Base-by-base conservation (phyloP, 148 eudicot genomes). In the Chenopodium suecicum region DNA sequence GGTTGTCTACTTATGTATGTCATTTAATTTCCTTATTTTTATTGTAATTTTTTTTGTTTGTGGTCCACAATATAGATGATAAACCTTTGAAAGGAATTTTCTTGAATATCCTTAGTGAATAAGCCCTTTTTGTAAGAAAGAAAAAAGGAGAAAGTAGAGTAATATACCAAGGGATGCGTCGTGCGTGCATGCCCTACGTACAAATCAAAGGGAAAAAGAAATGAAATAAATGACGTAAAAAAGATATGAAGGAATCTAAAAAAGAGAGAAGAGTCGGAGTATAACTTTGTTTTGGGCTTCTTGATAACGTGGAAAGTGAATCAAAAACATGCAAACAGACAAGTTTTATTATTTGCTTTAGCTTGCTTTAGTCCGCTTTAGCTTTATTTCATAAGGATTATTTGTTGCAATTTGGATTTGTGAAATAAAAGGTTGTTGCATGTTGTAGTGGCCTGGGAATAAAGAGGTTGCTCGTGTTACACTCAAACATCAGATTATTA, bases 21-120 rank as follows among this genome's bases (percentile, higher is more conserved):
- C 0, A 32, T 3, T 13, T 31, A 31, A 31, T 31, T 13, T 69
- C 2, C 16, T 69, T 29, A 13, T 3, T 29, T 0, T 7, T 63
- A 7, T 3, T 69, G 22, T 62, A 22, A 7, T 20, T 62, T 62
- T 22, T 62, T 62, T 22, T 37, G 50, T 20, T 41, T 1, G 25
- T 71, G 74, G 48, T 71, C 13, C 52, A 41, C 19, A 70, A 37
- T 70, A 11, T 37, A 41, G 9, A 41, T 71, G 27, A 22, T 41
- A 34, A 22, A 22, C 23, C 62, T 8, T 75, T 41, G 44, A 23
- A 20, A 62, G 56, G 79, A 77, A 81, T 73, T 52, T n/a, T 74
- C 71, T 54, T 86, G 89, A 86, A 89, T 89, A 89, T 89, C 91
- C 92, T 23, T 11, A n/a, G 7, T 32, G 1, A 67, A 52, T 19